Evolutionary conservation across 495 filamentous ascomycete genomes (phyloP).

Genomic region (Daldinia grandis): DNA sequence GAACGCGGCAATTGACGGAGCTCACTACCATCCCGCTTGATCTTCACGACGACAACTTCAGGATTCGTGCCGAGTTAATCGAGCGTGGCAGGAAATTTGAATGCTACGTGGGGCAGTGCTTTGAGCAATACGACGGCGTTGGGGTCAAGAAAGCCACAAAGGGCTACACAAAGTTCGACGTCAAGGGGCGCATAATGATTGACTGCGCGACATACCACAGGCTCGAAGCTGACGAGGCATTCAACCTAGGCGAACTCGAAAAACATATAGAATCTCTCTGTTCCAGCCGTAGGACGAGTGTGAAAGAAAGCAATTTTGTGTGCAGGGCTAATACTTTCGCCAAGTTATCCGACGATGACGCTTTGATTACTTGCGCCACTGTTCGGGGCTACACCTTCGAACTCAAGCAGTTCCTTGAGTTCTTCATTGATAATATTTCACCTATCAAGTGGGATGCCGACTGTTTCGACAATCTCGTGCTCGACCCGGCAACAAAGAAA

Average conservation of each 20-base stretch:
- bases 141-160: conserved; percentile 40
- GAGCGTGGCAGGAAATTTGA: conserved; percentile 49
- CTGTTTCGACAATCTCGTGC: conserved; percentile 64
- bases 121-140: conserved; percentile 43
- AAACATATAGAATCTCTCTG: conserved; percentile 12
- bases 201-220: conserved; percentile 49
- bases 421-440: conserved; percentile 43
- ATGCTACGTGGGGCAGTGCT: conserved; percentile 43
- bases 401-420: conserved; percentile 46
- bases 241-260: conserved; percentile 25
- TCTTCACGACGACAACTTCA: conserved; percentile 36
- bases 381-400: conserved; percentile 50
- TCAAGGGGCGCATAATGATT: conserved; percentile 50
- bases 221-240: conserved; percentile 38
- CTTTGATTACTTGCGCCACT: conserved; percentile 41
- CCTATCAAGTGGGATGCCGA: conserved; percentile 45
- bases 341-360: conserved; percentile 45
- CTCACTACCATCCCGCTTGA: conserved; percentile 43
- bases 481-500: conserved; percentile 60
- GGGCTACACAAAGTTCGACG: conserved; percentile 40
- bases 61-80: conserved; percentile 35
- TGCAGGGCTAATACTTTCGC: conserved; percentile 24
- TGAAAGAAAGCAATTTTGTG: conserved; percentile 7
- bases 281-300: background rate
- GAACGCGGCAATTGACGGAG: conserved; percentile 39